Base-by-base conservation (phyloP, 805 yeast genomes). In the Pichia sporocuriosa region DNA sequence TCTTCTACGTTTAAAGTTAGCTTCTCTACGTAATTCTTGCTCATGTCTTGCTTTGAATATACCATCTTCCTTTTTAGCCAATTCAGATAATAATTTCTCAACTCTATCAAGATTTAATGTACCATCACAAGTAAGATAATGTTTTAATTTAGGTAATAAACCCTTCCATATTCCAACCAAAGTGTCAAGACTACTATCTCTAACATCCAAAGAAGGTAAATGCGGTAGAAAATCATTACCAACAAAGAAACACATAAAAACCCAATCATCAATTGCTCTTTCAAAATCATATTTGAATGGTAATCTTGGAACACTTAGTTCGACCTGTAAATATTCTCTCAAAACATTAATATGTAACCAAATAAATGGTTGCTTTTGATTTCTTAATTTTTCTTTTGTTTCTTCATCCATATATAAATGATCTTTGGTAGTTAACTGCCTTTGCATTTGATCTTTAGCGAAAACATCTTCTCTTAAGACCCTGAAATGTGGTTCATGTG, bases 151-250 rank as follows among this genome's bases (percentile, higher is more conserved):
- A 0, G 94, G 83, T 36, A 93, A 58, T 1, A 73, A 61, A 27
- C 73, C 68, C 54, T 89, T 88, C 98, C 98, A 93, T 36, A 90
- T 77, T 30, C 71, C 73, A 11, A 87, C 81, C 40, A 93, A 65
- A 20, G 75, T 68, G 56, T 90, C 96, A 55, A 93, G 84, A 52
- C 96, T 89, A 56, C 86, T 85, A 61, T 93, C 97, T 52, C 98
- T 77, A 32, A 93, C 97, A 55, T 90, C 96, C 42, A 93, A 72
- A 24, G 94, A 80, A 4, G 99, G 97, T 51, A 93, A 67, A 64
- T 90, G 97, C 1, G 99, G 99, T 55, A 93, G 68, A 72, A 93
- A 93, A 77, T 93, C 99, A 59, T 93, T 93, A 63, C 99, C 99
- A 49, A 90, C 94, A 58, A 93, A 93, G 68, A 93, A 93, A 73